Conservation (phyloP, 2,329 filamentous ascomycete species). For the Orbilia blumenaviensis region DNA sequence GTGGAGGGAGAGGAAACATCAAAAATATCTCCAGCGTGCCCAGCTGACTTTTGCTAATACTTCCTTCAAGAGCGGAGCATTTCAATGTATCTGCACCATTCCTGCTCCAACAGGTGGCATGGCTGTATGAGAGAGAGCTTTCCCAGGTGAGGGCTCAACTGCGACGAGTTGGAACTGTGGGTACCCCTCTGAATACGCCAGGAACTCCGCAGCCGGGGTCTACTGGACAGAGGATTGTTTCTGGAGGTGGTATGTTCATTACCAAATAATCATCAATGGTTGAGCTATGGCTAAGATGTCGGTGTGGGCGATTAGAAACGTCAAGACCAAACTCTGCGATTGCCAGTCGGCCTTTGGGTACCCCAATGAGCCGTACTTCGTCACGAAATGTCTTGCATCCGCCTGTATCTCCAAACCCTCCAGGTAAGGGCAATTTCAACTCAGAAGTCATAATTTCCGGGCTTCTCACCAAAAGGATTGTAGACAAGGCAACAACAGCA, state of each 20-base stretch:
- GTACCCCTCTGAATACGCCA: constrained; percentile 49
- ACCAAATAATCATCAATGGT: not conserved
- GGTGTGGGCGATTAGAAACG: constrained; percentile 18
- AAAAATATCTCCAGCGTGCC: constrained; percentile 20
- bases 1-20: not conserved
- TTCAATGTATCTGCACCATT: constrained; percentile 90
- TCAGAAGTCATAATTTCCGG: not conserved
- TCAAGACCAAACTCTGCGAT: constrained; percentile 41
- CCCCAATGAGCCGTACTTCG: constrained; percentile 47
- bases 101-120: constrained; percentile 89
- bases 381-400: constrained; percentile 49
- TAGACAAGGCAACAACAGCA: constrained; percentile 51
- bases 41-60: constrained; percentile 79
- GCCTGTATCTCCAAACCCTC: constrained; percentile 34
- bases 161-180: constrained; percentile 67
- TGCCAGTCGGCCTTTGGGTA: constrained; percentile 39
- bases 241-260: constrained; percentile 32
- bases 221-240: constrained; percentile 29
- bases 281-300: not conserved
- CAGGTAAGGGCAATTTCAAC: constrained; percentile 35
- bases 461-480: not conserved
- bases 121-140: constrained; percentile 89
- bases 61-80: constrained; percentile 69
- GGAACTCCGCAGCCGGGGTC: constrained; percentile 40
- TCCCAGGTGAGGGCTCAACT: constrained; percentile 91